Percentiles rank a stretch among this genome's conserved stretches.
Conservation (phyloP, 2,329 filamentous ascomycete genomes). For the Penicillium griseofulvum region DNA sequence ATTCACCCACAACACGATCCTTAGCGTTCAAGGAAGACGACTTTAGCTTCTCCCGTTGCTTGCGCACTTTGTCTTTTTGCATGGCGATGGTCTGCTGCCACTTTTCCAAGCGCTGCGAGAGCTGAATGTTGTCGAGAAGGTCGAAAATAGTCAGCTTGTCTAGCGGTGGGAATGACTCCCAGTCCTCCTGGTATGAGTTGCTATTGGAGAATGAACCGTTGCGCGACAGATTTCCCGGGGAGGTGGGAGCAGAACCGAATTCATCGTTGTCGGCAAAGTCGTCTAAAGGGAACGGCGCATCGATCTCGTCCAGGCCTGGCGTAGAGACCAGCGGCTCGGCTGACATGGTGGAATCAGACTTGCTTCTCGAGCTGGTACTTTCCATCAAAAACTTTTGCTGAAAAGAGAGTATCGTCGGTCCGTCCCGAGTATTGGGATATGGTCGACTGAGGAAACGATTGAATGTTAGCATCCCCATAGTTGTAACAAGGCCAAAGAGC, state of each 20-base stretch:
- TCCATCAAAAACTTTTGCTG: conserved; percentile 39
- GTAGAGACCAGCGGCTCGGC: conserved; percentile 26
- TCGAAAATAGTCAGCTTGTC: conserved; percentile 91
- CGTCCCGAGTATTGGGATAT: conserved; percentile 34
- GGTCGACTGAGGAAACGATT: conserved; percentile 38
- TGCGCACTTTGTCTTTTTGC: conserved; percentile 80
- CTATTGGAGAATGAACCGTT: conserved; percentile 79
- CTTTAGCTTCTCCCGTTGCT: conserved; percentile 77
- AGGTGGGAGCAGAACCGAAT: conserved; percentile 29
- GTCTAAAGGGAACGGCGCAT: conserved; percentile 27
- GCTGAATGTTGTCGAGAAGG: conserved; percentile 84
- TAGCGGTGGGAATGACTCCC: conserved; percentile 80
- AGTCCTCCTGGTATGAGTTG: conserved; percentile 83
- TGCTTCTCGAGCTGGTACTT: conserved; percentile 22
- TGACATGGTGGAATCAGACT: conserved; percentile 22
- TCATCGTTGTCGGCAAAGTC: conserved; percentile 28
- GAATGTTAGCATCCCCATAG: conserved; percentile 40
- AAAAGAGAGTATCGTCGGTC: conserved; percentile 38
- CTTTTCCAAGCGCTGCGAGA: conserved; percentile 87
- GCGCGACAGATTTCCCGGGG: conserved; percentile 59
- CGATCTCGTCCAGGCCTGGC: conserved; percentile 26
- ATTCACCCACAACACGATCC: conserved; percentile 88
- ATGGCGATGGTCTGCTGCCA: conserved; percentile 77
- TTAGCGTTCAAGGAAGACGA: conserved; percentile 74
- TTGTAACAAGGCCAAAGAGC: conserved; percentile 9